Evolutionary conservation across 306 rosid genomes (phyloP), one percentile per base, ranked within the genome.

Genomic region (Crotalaria pallida): DNA sequence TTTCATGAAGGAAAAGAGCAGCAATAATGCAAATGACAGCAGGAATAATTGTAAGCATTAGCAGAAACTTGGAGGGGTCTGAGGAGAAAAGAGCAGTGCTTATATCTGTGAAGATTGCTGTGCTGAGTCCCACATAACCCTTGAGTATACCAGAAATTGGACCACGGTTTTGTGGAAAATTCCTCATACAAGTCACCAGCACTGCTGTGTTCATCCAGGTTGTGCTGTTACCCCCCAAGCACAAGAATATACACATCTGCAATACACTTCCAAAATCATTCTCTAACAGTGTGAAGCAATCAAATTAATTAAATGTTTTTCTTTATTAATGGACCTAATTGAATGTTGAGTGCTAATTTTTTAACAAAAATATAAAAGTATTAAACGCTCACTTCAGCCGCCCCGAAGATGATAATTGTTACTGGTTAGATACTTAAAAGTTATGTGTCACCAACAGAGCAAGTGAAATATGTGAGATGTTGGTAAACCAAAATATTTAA

Each of bases 171-270:
- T 79, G 19, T 0, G 76, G 60, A 11, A 81, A 82, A 51, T 73
- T 84, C 17, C 86, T 81, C 56, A 81, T 79, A 53, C 84, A 81
- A 0, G 86, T 84, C 17, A 84, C 86, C 3, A 84, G 78, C 17
- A 84, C 84, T 9, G 84, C 78, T n/a, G 81, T 80, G 67, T 76
- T 76, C 84, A 80, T 75, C 84, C 75, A 80, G 2, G 88, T 81
- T 67, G 84, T 41, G 66, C 86, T 81, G 72, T 84, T 84, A 11
- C 84, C 84, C 0, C 86, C 88, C 58, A 81, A 7, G 47, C 88
- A 81, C 59, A 84, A 12, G 65, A 84, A 81, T n/a, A 81, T 51
- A 71, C 80, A 80, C 83, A 84, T 74, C 87, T 83, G 44, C 65
- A 77, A 19, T 8, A 34, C 45, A 62, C 7, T 33, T 52, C 58